Conservation (phyloP, 495 filamentous ascomycete genomes). For the Penicillium coprophilum region DNA sequence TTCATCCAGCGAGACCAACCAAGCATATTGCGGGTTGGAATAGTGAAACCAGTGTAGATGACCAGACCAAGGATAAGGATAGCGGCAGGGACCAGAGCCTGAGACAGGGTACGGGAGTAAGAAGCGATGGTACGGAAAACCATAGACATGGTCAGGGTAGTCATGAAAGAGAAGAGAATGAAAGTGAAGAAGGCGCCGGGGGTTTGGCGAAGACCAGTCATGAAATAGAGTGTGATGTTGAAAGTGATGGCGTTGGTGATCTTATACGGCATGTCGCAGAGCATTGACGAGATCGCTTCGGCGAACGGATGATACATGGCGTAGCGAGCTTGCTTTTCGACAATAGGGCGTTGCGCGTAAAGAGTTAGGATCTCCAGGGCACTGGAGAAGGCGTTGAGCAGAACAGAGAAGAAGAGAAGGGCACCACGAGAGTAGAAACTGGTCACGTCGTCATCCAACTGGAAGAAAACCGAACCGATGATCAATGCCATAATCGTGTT, state of each 20-base stretch:
- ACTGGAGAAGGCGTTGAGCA: slow-evolving; percentile 85
- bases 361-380: slow-evolving; percentile 70
- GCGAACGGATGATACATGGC: slow-evolving; percentile 67
- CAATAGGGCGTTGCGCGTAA: slow-evolving; percentile 63
- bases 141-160: slow-evolving; percentile 61
- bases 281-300: slow-evolving; percentile 60
- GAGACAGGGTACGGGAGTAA: slow-evolving; percentile 50
- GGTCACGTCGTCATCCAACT: slow-evolving; percentile 59
- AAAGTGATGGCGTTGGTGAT: slow-evolving; percentile 51
- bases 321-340: slow-evolving; percentile 67
- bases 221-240: slow-evolving; percentile 62
- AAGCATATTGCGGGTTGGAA: slow-evolving; percentile 52
- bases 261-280: slow-evolving; percentile 63
- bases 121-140: slow-evolving; percentile 54
- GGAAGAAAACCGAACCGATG: slow-evolving; percentile 86
- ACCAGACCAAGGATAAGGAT: slow-evolving; percentile 52
- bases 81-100: slow-evolving; percentile 53
- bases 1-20: slow-evolving; percentile 57
- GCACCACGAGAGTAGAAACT: slow-evolving; percentile 84
- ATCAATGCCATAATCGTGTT: slow-evolving; percentile 82
- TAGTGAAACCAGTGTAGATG: slow-evolving; percentile 55
- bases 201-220: slow-evolving; percentile 54
- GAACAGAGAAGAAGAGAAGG: slow-evolving; percentile 88
- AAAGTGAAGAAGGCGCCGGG: slow-evolving; percentile 60
- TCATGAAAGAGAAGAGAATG: slow-evolving; percentile 55